Evolutionary conservation across 345 rosid genomes (phyloP).

Genomic region (Salix udensis): DNA sequence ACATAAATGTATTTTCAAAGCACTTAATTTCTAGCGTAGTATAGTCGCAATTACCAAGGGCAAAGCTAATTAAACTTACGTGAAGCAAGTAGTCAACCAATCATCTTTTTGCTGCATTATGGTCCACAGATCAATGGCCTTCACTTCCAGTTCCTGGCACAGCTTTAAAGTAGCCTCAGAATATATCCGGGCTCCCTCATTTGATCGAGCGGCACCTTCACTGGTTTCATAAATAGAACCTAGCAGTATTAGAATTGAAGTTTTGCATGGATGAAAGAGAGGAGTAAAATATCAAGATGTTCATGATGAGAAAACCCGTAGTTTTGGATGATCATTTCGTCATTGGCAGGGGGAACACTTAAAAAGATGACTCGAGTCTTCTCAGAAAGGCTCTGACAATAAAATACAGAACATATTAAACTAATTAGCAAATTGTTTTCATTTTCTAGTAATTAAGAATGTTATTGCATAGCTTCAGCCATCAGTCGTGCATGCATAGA

Average conservation of each 20-base stretch:
- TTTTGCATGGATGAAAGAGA: no score
- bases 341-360: slow-evolving; percentile 16
- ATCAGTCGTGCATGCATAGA: no score
- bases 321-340: neutral
- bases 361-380: slow-evolving; percentile 16
- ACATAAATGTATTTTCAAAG: neutral
- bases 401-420: neutral
- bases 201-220: neutral
- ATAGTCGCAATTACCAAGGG: no score
- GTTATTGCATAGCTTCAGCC: no score
- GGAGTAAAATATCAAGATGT: no score
- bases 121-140: slow-evolving; percentile 20
- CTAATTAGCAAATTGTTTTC: no score
- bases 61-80: neutral
- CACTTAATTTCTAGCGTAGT: no score
- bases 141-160: slow-evolving; percentile 8
- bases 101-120: slow-evolving; percentile 12
- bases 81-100: slow-evolving; percentile 17
- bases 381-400: slow-evolving; percentile 15
- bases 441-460: no score
- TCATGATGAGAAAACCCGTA: neutral
- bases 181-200: slow-evolving; percentile 6
- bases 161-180: slow-evolving; percentile 19
- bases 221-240: neutral
- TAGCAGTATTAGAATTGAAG: no score